Base-by-base conservation (phyloP, 139 green algal species). In the Chlamydomonas sphaeroides region DNA sequence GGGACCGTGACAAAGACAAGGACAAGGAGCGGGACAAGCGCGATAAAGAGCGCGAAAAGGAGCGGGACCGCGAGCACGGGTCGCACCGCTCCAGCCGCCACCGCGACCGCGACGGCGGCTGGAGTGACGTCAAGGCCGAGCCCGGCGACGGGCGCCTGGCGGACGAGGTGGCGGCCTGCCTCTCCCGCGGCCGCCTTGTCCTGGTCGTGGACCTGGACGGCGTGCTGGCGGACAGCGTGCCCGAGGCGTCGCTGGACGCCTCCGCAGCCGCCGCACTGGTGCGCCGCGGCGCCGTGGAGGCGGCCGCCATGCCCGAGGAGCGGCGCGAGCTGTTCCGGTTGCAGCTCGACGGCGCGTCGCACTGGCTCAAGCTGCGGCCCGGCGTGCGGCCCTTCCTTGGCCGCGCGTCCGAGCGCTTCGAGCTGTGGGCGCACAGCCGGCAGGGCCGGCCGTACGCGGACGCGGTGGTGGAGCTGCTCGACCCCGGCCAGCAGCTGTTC, bases 321-420 rank as follows among this genome's bases (percentile, higher is more conserved):
- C 65, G 90, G 59, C 78, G 79, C 17, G 87, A 91, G 78, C 87
- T 98, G 39, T 93, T 91, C 84, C 82, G 87, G 49, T 78, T 98
- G 65, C 82, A 78, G 15, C 86, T 84, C 35, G 77, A 70, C 17
- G 65, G 65, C 48, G 65, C n/a, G 8, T 3, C 32, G 30, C 93
- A 98, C 90, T 99, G 94, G 94, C 97, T 96, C 30, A 99, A 99
- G 89, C 93, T 99, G 80, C 90, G 96, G n/a, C 96, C 96, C 5
- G 89, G 90, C 39, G 90, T 93, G 28, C 87, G 90, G 1, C 74
- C 90, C 59, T 96, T 97, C 78, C 84, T 98, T 53, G 53, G 84
- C 33, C 30, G 62, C 8, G 90, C 92, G 0, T 25, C 82, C 0
- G 84, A 94, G 56, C 80, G 83, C 11, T 99, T 95, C 81, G 93